Base-by-base conservation (phyloP, 345 rosid species). In the Orychophragmus violaceus region DNA sequence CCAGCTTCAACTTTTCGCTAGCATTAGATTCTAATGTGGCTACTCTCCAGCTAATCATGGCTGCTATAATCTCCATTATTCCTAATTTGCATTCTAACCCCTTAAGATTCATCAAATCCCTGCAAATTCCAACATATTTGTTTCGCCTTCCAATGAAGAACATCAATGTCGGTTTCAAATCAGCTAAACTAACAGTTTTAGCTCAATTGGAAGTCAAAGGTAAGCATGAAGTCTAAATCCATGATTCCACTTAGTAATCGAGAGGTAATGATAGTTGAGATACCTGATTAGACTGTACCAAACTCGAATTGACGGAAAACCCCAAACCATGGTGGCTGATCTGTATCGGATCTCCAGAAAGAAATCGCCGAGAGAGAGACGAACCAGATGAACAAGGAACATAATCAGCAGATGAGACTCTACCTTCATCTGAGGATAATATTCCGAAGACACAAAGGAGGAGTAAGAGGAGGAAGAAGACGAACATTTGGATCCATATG, bases 401-500 rank as follows among this genome's bases (percentile, higher is more conserved):
- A 12, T 82, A 14, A 14, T 78, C 75, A 2, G 85, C 5, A 9
- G 81, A 64, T 6, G 62, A 16, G 66, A 8, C 22, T n/a, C 1
- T 6, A 28, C 8, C 24, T 23, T 42, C 62, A 75, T 80, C 85
- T 17, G 77, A 60, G 27, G 78, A 14, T 19, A 53, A 17, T 21
- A 73, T 18, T 39, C 70, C 76, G 85, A 85, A 62, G 71, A 79
- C 76, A 18, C 35, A 82, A 48, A 91, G 82, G 59, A 91, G 88
- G 42, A 91, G 37, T 25, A 88, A 8, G 72, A 91, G 80, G 62
- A 91, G 98, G 54, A 89, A 39, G 39, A 91, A 63, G 49, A 85
- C 69, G 3, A 87, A 44, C 66, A 87, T 64, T 67, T 89, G 96
- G 83, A 89, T 87, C 98, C 90, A 89, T 22, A 91, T 64, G 0